phyloP scores from a whole-genome alignment of 345 rosid genomes.

The Boechera divaricarpa region DNA sequence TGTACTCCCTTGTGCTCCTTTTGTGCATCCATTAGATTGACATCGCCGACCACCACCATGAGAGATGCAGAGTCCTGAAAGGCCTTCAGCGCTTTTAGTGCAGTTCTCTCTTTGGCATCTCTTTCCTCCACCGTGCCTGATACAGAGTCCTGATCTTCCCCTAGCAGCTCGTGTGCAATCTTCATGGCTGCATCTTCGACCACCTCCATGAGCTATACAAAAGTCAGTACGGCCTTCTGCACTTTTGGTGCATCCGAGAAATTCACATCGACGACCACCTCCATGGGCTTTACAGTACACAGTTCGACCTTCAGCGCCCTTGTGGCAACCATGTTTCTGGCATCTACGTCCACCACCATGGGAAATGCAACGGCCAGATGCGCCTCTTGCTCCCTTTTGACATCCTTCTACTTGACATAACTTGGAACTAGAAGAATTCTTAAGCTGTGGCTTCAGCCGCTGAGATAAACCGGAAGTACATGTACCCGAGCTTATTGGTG shows the following conservation, averaged over 20 bases:
- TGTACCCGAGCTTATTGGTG: conserved; percentile 80
- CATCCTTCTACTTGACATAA: conserved; percentile 93
- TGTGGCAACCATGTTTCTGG: conserved; percentile 84
- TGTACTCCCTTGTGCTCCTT: conserved; percentile 99
- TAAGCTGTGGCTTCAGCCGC: conserved; percentile 63
- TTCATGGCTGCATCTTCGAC: conserved; percentile 82
- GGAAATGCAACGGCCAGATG: conserved; percentile 94
- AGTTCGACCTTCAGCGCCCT: conserved; percentile 98
- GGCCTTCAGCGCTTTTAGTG: conserved; percentile 95
- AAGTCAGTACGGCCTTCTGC: conserved; percentile 98
- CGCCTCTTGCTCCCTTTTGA: conserved; percentile 98
- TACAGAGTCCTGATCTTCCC: conserved; percentile 94
- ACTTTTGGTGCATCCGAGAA: conserved; percentile 96
- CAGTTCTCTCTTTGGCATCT: conserved; percentile 91
- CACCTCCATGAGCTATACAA: conserved; percentile 98
- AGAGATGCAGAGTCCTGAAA: conserved; percentile 94
- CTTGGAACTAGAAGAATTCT: conserved; percentile 62
- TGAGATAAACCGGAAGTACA: conserved; percentile 78
- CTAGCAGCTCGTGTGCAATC: conserved; percentile 93
- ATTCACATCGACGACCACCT: conserved; percentile 95
- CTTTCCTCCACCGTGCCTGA: conserved; percentile 98
- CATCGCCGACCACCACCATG: conserved; percentile 98
- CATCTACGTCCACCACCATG: conserved; percentile 99
- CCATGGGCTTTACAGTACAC: conserved; percentile 99
- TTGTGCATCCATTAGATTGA: conserved; percentile 77